Conservation (phyloP, 164 flowering plant species). For the Dillenia suffruticosa region DNA sequence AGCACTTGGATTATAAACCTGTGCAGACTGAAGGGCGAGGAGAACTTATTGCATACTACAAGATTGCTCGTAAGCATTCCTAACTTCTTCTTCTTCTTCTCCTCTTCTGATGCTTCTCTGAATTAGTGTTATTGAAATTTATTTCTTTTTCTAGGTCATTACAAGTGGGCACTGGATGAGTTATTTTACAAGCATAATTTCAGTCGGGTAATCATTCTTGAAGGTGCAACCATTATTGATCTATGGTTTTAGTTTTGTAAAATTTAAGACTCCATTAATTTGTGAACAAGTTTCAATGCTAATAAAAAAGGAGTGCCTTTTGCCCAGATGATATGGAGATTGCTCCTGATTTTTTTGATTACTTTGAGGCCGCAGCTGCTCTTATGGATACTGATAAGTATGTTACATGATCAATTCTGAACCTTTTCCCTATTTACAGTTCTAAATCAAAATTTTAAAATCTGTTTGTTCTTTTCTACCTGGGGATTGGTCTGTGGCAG, state of each 20-base stretch:
- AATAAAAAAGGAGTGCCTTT: too few species aligned
- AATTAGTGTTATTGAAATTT: conserved; percentile 2
- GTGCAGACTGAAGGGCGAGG: conserved; percentile 86
- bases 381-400: conserved; percentile 89
- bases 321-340: conserved; percentile 95
- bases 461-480: not conserved
- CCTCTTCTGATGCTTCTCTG: conserved; percentile 1
- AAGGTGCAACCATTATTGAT: conserved; percentile 46
- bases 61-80: conserved; percentile 76
- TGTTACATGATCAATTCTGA: conserved; percentile 15
- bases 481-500: conserved; percentile 30
- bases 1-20: conserved; percentile 82
- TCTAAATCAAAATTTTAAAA: not conserved
- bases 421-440: not conserved
- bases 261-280: too few species aligned
- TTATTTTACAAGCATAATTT: conserved; percentile 83
- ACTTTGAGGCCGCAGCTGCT: conserved; percentile 86
- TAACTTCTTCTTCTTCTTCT: conserved; percentile 5
- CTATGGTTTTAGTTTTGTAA: conserved; percentile 1
- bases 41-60: conserved; percentile 92
- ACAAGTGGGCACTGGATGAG: conserved; percentile 91
- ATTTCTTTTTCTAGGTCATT: conserved; percentile 58
- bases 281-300: too few species aligned
- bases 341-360: conserved; percentile 89
- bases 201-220: conserved; percentile 82